Conservation (phyloP, 768 basidiomycete genomes). For the Kwoniella heveanensis region DNA sequence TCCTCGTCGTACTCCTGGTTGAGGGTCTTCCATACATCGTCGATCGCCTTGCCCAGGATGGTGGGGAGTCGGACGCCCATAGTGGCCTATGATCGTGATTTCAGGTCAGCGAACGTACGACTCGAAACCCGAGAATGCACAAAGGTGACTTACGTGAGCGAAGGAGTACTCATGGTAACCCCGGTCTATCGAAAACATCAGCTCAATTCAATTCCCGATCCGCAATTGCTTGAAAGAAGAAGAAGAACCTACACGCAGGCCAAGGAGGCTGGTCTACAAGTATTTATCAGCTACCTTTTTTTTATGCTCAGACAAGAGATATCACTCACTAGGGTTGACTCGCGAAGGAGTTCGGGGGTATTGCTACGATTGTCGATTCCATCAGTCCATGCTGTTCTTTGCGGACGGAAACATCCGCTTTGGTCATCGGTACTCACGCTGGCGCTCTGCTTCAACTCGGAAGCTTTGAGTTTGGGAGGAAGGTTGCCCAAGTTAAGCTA, state of each 20-base stretch:
- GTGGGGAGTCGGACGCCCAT: constrained; percentile 96
- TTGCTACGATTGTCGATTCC: constrained; percentile 14
- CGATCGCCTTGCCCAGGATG: constrained; percentile 92
- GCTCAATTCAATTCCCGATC: neutral
- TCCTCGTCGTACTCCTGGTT: constrained; percentile 81
- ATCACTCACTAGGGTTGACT: constrained; percentile 56
- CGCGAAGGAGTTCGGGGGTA: constrained; percentile 57
- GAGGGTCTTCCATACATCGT: constrained; percentile 83
- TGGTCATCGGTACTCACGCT: constrained; percentile 29
- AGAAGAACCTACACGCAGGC: constrained; percentile 53
- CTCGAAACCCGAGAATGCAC: no score
- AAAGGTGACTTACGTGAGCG: constrained; percentile 52
- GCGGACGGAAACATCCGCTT: neutral
- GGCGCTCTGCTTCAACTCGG: constrained; percentile 47
- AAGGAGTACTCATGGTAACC: constrained; percentile 59
- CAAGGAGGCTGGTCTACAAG: constrained; percentile 58
- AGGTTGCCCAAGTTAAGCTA: constrained; percentile 57
- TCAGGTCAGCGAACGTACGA: constrained; percentile 52
- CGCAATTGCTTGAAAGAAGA: neutral
- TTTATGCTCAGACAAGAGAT: neutral
- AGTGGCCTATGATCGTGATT: constrained; percentile 69
- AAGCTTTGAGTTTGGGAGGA: constrained; percentile 57
- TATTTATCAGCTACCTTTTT: constrained; percentile 24
- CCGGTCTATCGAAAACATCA: constrained; percentile 37
- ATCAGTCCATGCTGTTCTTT: neutral